Conservation (phyloP, 768 basidiomycete genomes). For the Tephrocybe sp. region DNA sequence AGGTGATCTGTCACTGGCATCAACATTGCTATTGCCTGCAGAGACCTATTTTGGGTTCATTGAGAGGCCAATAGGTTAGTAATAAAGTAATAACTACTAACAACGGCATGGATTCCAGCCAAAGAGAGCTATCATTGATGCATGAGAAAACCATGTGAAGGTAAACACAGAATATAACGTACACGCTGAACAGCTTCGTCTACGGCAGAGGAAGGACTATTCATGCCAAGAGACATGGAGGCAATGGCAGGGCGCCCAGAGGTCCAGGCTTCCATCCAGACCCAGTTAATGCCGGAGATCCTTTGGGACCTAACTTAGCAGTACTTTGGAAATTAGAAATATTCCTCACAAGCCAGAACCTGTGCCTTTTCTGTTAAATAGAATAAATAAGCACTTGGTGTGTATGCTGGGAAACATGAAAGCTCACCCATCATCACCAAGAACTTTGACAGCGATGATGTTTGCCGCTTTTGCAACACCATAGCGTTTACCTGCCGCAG, state of each 20-base stretch:
- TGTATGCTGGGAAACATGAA: neutral
- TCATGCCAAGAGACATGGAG: slow-evolving; percentile 8
- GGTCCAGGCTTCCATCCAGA: neutral
- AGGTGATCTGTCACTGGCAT: too few relatives aligned
- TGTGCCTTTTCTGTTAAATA: neutral
- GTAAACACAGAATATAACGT: neutral
- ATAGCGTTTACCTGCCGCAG: slow-evolving; percentile 31
- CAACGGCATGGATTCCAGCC: too few relatives aligned
- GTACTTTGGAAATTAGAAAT: too few relatives aligned
- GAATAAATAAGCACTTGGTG: neutral
- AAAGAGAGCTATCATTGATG: too few relatives aligned
- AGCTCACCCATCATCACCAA: neutral
- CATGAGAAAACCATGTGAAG: too few relatives aligned
- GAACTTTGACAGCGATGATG: slow-evolving; percentile 11
- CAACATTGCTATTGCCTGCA: too few relatives aligned
- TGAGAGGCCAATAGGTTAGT: too few relatives aligned
- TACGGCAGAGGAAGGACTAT: neutral
- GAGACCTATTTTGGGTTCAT: too few relatives aligned
- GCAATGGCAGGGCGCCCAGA: slow-evolving; percentile 7
- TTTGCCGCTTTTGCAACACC: slow-evolving; percentile 32
- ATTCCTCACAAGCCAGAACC: slow-evolving; percentile 22
- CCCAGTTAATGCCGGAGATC: slow-evolving; percentile 3
- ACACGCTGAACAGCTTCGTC: slow-evolving; percentile 3
- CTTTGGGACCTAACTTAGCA: too few relatives aligned
- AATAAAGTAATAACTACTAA: too few relatives aligned